phyloP scores from a whole-genome alignment of 805 yeast species.

The Kazachstania viticola region DNA sequence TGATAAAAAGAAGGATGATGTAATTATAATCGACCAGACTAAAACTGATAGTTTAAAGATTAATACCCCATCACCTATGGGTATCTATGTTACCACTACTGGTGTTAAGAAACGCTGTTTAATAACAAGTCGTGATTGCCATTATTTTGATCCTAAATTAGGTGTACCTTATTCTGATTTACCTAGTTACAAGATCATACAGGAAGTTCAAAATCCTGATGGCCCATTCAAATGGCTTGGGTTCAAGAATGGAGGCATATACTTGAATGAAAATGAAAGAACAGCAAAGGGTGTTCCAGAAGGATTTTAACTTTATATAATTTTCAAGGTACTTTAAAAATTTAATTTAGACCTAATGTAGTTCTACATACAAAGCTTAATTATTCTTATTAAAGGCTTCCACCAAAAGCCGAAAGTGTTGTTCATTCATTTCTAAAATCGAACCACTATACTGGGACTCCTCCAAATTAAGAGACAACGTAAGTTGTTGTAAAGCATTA shows the following conservation, averaged over 20 bases:
- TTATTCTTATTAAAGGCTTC: constrained; percentile 21
- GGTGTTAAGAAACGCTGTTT: constrained; percentile 59
- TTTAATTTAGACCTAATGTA: neutral
- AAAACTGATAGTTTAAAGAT: constrained; percentile 40
- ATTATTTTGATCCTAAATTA: constrained; percentile 76
- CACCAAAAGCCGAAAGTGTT: constrained; percentile 20
- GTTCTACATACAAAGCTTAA: neutral
- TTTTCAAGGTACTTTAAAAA: neutral
- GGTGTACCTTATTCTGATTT: constrained; percentile 82
- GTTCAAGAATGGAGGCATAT: constrained; percentile 38
- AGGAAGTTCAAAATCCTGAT: constrained; percentile 43
- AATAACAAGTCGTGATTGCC: constrained; percentile 56
- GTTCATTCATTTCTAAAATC: constrained; percentile 22
- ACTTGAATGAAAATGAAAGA: constrained; percentile 30
- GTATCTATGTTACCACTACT: constrained; percentile 49
- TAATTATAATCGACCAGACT: constrained; percentile 34
- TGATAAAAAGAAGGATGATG: constrained; percentile 31
- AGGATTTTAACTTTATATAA: constrained; percentile 43
- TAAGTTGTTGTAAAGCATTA: constrained; percentile 19
- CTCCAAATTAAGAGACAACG: constrained; percentile 6
- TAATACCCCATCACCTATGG: constrained; percentile 62
- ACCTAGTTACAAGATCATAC: constrained; percentile 62
- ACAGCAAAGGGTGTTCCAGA: constrained; percentile 85
- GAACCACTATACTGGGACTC: too few relatives aligned
- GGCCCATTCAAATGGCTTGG: constrained; percentile 40